phyloP scores from a whole-genome alignment of 2,329 filamentous ascomycete species.

The Epicoccum sorghinum region DNA sequence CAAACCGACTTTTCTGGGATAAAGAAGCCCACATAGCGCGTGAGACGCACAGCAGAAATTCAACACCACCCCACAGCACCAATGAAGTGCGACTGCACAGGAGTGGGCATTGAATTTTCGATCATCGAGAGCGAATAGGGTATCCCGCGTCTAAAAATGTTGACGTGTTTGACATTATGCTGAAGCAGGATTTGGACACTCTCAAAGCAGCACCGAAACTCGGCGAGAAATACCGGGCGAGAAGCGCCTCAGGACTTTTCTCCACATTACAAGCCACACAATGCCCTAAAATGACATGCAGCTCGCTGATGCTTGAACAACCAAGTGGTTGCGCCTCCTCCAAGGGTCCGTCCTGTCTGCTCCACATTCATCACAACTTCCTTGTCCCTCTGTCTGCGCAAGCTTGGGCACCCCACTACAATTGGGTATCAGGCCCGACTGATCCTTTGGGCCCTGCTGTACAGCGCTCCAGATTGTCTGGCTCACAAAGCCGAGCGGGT shows the following conservation, averaged over 20 bases:
- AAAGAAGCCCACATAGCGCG: conserved; percentile 9
- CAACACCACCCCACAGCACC: conserved; percentile 13
- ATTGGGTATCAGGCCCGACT: neutral
- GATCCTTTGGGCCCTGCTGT: conserved; percentile 4
- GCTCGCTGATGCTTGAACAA: conserved; percentile 22
- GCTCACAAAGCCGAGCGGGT: neutral
- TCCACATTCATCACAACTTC: conserved; percentile 20
- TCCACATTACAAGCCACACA: conserved; percentile 22
- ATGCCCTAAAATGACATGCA: conserved; percentile 34
- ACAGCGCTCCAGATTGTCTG: conserved; percentile 1
- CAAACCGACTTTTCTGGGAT: conserved; percentile 6
- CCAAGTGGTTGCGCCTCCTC: conserved; percentile 6
- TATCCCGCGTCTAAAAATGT: conserved; percentile 1
- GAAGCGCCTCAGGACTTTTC: conserved; percentile 17
- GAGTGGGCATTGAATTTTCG: neutral
- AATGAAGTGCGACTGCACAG: conserved; percentile 3
- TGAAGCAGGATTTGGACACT: neutral
- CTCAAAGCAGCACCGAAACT: conserved; percentile 7
- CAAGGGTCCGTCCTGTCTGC: conserved; percentile 27
- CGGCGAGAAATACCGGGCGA: conserved; percentile 26
- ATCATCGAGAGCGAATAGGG: neutral
- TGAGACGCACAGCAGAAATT: conserved; percentile 4
- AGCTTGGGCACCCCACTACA: conserved; percentile 23
- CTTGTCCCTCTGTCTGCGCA: conserved; percentile 8
- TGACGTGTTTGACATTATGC: conserved; percentile 3